Evolutionary conservation across 2,329 filamentous ascomycete genomes (phyloP).

Genomic region (Cercospora sojina): DNA sequence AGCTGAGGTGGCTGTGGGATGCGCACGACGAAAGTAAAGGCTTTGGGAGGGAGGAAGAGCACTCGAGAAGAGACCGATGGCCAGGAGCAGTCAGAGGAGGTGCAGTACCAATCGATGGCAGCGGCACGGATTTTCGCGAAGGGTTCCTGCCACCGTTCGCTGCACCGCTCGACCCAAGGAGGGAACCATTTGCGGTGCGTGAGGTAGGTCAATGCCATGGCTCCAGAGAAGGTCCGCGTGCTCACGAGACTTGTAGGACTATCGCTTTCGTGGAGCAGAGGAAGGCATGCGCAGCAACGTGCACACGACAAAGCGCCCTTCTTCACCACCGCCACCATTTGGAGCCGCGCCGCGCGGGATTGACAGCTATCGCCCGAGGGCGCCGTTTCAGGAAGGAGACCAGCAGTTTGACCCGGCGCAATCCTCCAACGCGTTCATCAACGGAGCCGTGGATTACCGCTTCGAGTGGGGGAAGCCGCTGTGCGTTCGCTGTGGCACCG

Average conservation of each 20-base stretch:
- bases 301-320: background rate
- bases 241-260: background rate
- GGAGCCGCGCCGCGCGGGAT: background rate
- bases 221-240: background rate
- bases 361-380: background rate
- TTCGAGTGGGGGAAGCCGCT: conserved; percentile 28
- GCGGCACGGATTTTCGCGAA: background rate
- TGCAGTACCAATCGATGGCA: background rate
- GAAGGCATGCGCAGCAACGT: background rate
- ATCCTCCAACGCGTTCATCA: conserved; percentile 25
- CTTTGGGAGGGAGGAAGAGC: background rate
- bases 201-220: background rate
- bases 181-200: background rate
- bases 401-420: conserved; percentile 16
- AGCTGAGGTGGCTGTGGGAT: conserved; percentile 24
- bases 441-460: conserved; percentile 20
- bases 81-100: background rate
- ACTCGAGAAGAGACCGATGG: background rate
- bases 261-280: background rate
- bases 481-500: conserved; percentile 22
- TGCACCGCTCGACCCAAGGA: background rate
- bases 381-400: background rate
- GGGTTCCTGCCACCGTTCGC: background rate
- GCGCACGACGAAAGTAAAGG: conserved; percentile 4
- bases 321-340: background rate